Conservation (phyloP, 2,329 filamentous ascomycete genomes). For the Diaporthe ilicicola region DNA sequence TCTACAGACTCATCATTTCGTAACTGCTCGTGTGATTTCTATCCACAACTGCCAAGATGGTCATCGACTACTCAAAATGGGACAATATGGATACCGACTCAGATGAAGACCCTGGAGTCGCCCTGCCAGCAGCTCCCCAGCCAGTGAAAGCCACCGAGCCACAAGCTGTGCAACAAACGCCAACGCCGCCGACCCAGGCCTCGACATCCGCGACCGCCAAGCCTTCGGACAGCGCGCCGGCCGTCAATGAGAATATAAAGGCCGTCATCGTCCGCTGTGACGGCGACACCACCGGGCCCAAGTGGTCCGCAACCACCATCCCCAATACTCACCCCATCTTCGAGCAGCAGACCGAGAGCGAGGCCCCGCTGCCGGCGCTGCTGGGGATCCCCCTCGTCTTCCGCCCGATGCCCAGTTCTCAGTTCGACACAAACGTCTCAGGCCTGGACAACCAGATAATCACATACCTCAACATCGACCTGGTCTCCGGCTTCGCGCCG, state of each 20-base stretch:
- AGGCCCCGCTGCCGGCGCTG: background rate
- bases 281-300: background rate
- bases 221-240: background rate
- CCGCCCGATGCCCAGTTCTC: background rate
- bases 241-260: background rate
- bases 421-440: background rate
- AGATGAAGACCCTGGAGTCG: background rate
- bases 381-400: background rate
- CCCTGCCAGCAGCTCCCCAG: background rate
- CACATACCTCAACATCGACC: conserved; percentile 1
- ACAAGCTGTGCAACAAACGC: background rate
- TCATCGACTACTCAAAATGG: conserved; percentile 13
- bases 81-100: conserved; percentile 11
- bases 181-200: background rate
- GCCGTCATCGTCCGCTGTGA: background rate
- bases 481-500: background rate
- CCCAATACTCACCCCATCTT: background rate
- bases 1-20: background rate
- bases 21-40: background rate
- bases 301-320: background rate
- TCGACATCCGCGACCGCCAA: background rate
- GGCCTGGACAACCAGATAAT: conserved; percentile 3
- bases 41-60: background rate
- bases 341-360: background rate
- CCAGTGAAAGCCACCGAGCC: background rate